Percentiles rank a stretch among this genome's conserved stretches.
phyloP scores from a whole-genome alignment of 2,329 filamentous ascomycete genomes.

The Cyclaneusma minus region DNA sequence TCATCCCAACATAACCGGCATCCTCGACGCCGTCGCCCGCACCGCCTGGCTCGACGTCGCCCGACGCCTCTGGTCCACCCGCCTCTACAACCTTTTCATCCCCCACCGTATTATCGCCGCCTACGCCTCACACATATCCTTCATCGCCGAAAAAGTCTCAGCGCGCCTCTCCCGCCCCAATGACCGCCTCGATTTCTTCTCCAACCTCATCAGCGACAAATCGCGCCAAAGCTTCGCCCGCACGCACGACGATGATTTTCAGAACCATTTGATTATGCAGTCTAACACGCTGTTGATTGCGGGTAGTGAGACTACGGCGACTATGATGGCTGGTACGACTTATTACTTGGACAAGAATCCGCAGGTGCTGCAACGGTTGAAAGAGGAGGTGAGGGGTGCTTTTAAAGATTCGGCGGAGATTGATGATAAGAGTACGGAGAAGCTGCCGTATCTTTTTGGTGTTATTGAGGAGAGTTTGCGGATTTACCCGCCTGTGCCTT shows the following conservation, averaged over 20 bases:
- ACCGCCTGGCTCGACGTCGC: background rate
- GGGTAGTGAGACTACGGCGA: slow-evolving; percentile 24
- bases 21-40: slow-evolving; percentile 6
- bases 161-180: slow-evolving; percentile 1
- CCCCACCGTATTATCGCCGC: background rate
- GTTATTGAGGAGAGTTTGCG: slow-evolving; percentile 10
- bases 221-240: too few species aligned
- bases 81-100: background rate
- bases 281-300: slow-evolving; percentile 21
- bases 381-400: slow-evolving; percentile 23
- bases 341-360: slow-evolving; percentile 10
- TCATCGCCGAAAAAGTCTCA: slow-evolving; percentile 1
- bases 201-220: slow-evolving; percentile 1
- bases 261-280: too few species aligned
- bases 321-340: slow-evolving; percentile 21
- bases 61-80: background rate
- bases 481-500: slow-evolving; percentile 6
- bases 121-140: background rate
- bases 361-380: slow-evolving; percentile 20
- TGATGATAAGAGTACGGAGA: slow-evolving; percentile 1
- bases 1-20: slow-evolving; percentile 11
- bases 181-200: slow-evolving; percentile 1
- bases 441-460: slow-evolving; percentile 6
- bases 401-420: slow-evolving; percentile 18
- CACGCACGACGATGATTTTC: too few species aligned